phyloP scores from a whole-genome alignment of 441 rosid species.

The Iberis amara region DNA sequence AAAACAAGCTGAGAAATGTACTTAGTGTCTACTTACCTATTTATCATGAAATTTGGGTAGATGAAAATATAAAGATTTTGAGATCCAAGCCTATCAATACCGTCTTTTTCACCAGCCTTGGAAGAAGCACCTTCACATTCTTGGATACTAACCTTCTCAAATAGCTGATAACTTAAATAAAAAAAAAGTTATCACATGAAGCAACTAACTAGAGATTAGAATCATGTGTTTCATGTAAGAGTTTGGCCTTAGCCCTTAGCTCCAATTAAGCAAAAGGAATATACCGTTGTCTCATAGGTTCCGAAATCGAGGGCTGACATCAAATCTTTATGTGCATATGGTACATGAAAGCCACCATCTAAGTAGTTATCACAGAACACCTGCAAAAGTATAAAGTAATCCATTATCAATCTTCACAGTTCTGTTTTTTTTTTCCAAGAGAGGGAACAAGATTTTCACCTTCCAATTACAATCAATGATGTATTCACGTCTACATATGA shows the following conservation, averaged over 20 bases:
- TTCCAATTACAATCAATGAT: slow-evolving; percentile 81
- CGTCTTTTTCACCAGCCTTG: slow-evolving; percentile 24
- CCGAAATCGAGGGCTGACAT: slow-evolving; percentile 72
- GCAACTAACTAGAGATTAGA: slow-evolving; percentile 4
- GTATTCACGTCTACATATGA: slow-evolving; percentile 69
- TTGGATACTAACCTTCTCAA: slow-evolving; percentile 80
- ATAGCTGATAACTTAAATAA: slow-evolving; percentile 36
- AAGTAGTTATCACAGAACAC: slow-evolving; percentile 93
- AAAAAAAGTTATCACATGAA: slow-evolving; percentile 7
- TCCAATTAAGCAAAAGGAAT: slow-evolving; percentile 16
- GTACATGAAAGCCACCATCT: slow-evolving; percentile 96
- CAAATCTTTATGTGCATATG: slow-evolving; percentile 80
- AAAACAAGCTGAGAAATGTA: background rate
- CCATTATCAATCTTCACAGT: slow-evolving; percentile 9
- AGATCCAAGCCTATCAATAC: slow-evolving; percentile 63
- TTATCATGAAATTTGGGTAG: slow-evolving; percentile 92
- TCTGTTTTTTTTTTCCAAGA: background rate
- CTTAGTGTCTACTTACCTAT: slow-evolving; percentile 44
- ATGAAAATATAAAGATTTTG: slow-evolving; percentile 64
- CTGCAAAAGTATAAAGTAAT: slow-evolving; percentile 32
- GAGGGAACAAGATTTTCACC: slow-evolving; percentile 36
- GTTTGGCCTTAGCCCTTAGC: background rate
- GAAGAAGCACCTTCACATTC: slow-evolving; percentile 60
- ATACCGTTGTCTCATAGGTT: slow-evolving; percentile 69
- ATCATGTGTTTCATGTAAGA: background rate